Base-by-base conservation (phyloP, 2,329 filamentous ascomycete species). In the Daldinia eschscholtzii region DNA sequence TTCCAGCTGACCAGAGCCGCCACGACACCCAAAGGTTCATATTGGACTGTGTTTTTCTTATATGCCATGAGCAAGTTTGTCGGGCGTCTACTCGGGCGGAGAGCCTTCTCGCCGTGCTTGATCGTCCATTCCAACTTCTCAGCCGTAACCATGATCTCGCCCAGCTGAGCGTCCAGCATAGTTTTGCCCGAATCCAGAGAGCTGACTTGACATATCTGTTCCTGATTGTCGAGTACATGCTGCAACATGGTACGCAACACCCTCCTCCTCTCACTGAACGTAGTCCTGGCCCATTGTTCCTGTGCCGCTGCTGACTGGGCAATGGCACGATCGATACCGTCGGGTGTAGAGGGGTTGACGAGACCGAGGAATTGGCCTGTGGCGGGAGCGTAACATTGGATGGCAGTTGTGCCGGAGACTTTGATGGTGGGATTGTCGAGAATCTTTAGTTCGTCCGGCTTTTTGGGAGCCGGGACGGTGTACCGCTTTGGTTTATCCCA, bases 101-200 rank as follows among this genome's bases (percentile, higher is more conserved):
- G 82, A 0, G 94, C 92, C 76, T 88, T 89, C 80, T 98, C 94
- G 74, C 96, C 96, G 80, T 99, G 93, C 71, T 90, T 85, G 70
- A 98, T 91, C 2, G 94, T 97, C 96, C 96, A 99, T 77, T 92
- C 91, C 67, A 99, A 86, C 84, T 97, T 98, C 84, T 98, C 96
- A 0, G 88, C 90, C 6, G 96, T 98, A 46, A 98, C 94, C 62
- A 99, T 85, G 71, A 98, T 94, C 85, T 99, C 96, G 59, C 96
- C 96, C 63, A 99, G 90, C 73, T 92, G 91, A 0, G 95, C 96
- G 81, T 99, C 96, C 42, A 98, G 90, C 84, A 95, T 92, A 1
- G 97, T 98, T 86, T 99, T 99, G 71, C 96, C 96, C 46, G 93
- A 97, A 81, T 99, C 96, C 39, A 97, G 86, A 76, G 93, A 97